Base-by-base conservation (phyloP, 73 alveolate genomes). In the Paramecium bursaria region DNA sequence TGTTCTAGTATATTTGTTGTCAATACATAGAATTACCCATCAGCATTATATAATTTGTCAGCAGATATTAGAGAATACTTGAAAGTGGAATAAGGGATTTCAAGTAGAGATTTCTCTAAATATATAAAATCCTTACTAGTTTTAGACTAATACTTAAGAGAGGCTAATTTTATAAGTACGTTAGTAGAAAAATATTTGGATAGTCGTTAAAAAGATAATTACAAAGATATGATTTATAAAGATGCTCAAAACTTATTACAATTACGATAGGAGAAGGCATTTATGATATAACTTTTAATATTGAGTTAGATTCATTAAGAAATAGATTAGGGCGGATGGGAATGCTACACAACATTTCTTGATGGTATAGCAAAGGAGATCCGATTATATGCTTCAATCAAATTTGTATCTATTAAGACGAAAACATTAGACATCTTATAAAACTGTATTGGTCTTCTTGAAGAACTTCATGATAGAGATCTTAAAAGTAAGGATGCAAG, bases 181-280 rank as follows among this genome's bases (percentile, higher is more conserved):
- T 53, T 67, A 30, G 55, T 67, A 15, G 82, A 67, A 67, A 67
- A 67, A n/a, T 67, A 67, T 21, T 42, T 67, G 21, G 82, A 67
- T 39, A 67, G 60, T 10, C 27, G 82, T 39, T 33, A 42, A 0
- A 67, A 67, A 67, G 82, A 67, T 67, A 67, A 67, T 67, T 67
- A 67, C 44, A 67, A 67, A 21, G 82, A 67, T 15, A 57, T 67
- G 21, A 21, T 67, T 9, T 67, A 67, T 67, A 67, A 67, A 47
- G 82, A 67, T 67, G 21, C 50, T 19, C 33, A 39, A 4, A 15
- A 67, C 19, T 44, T 67, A 67, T 39, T 67, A 21, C 21, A 67
- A 67, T 67, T 67, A 39, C 33, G 82, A 67, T 67, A 67, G 27
- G 82, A 67, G 39, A 67, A 67, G 44, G 49, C 44, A 0, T 67